phyloP scores from a whole-genome alignment of 495 filamentous ascomycete species.

The Podospora bellae-mahoneyi region DNA sequence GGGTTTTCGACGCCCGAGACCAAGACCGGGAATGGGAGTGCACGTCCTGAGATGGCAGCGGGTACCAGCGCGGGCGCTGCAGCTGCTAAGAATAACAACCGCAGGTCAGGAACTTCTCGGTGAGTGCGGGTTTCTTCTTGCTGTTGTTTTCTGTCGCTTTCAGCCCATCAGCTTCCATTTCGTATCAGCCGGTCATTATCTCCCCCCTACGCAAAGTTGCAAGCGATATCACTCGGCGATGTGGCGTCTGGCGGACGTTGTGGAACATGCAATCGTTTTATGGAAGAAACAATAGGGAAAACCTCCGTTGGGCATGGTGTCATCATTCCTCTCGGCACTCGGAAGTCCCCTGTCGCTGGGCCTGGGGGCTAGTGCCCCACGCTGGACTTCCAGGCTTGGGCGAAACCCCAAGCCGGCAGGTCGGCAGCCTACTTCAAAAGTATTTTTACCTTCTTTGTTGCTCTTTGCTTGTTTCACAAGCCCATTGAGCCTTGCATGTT shows the following conservation, averaged over 20 bases:
- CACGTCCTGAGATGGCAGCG: not conserved
- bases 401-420: not conserved
- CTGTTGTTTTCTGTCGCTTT: not conserved
- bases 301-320: conserved; percentile 5
- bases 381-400: not conserved
- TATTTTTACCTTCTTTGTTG: not conserved
- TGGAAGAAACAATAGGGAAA: conserved; percentile 1
- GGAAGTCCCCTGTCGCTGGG: not conserved
- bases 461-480: not conserved
- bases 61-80: not conserved
- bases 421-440: not conserved
- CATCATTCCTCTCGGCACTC: conserved; percentile 2
- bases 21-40: not conserved
- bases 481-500: not conserved
- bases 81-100: conserved; percentile 16
- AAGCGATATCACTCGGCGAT: not conserved
- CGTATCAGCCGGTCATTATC: not conserved
- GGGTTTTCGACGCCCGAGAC: not conserved
- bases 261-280: conserved; percentile 1
- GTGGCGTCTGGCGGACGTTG: not conserved
- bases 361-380: not conserved
- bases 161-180: not conserved
- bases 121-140: conserved; percentile 14
- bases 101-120: conserved; percentile 19
- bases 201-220: not conserved